Evolutionary conservation across 371 early-diverging fungal genomes (phyloP), one percentile per base, ranked within the genome.

Genomic region (Mucor circinelloides): DNA sequence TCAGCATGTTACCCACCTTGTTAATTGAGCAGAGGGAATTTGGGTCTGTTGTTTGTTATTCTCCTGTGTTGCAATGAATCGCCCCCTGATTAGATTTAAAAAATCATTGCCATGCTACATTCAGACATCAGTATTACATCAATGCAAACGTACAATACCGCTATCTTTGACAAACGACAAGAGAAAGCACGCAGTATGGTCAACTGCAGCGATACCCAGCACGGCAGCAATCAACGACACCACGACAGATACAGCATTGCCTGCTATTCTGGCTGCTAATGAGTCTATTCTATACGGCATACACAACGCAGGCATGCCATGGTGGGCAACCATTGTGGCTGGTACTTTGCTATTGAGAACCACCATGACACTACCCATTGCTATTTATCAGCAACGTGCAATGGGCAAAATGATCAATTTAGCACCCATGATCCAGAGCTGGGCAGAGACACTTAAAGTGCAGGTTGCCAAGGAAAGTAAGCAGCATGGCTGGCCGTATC

Each of bases 351-450:
- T 80, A 1, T 78, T 93, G 10, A 85, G 94, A 27, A 68, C 85
- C 1, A 64, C 77, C 2, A 70, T 88, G 71, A 94, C 94, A 0
- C 67, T 92, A 4, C 95, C 95, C 6, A 84, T 94, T 21, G 93
- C 95, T 19, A 72, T 92, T 9, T 83, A 89, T 34, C 93, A 93
- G 70, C 90, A 89, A 72, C 72, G 82, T 9, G 84, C 86, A 15
- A 55, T 88, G 1, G 87, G 83, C 0, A 81, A 87, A 13, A 85
- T 89, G 80, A 71, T 86, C 52, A 72, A 72, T 0, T 42, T 92
- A 1, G 85, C 83, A 36, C 92, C 92, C 8, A 75, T 93, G 61
- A 67, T 93, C 2, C 80, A 87, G 38, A 87, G 86, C 6, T 89
- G 90, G 90, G 80, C 80, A 40, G 78, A 81, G 55, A 90, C 91